Evolutionary conservation across 768 basidiomycete genomes (phyloP).

Genomic region (Lentinus brumalis): DNA sequence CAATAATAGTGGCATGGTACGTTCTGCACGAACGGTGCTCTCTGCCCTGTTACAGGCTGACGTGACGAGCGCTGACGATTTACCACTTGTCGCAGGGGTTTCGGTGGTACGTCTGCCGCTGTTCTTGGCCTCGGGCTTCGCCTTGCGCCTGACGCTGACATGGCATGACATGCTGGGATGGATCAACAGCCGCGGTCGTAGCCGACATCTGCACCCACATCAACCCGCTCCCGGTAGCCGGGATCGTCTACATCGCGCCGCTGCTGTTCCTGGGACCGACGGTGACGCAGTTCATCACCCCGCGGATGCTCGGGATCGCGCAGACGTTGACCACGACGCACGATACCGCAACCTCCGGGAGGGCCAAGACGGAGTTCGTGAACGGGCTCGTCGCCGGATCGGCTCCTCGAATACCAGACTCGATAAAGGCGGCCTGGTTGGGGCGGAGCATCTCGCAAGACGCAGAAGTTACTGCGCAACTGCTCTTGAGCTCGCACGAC

Average conservation of each 20-base stretch:
- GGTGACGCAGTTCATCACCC: slow-evolving; percentile 12
- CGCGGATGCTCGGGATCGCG: slow-evolving; percentile 10
- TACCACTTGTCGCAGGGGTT: slow-evolving; percentile 1
- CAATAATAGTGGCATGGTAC: slow-evolving; percentile 27
- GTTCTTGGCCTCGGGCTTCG: no score
- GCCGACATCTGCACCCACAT: slow-evolving; percentile 21
- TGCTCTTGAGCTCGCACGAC: slow-evolving; percentile 18
- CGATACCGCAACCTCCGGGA: slow-evolving; percentile 12
- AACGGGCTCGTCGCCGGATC: slow-evolving; percentile 15
- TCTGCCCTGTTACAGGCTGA: neutral
- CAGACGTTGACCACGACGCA: slow-evolving; percentile 8
- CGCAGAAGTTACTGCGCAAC: slow-evolving; percentile 3
- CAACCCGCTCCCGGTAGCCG: slow-evolving; percentile 14
- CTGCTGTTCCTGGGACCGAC: slow-evolving; percentile 19
- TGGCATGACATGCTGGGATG: neutral
- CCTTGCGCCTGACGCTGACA: no score
- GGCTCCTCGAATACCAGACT: slow-evolving; percentile 1
- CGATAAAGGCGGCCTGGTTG: slow-evolving; percentile 12
- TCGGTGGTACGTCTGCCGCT: slow-evolving; percentile 6
- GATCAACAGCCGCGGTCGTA: slow-evolving; percentile 18
- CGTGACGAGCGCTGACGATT: neutral
- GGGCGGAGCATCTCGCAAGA: slow-evolving; percentile 18
- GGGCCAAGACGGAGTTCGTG: slow-evolving; percentile 19
- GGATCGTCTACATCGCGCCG: slow-evolving; percentile 20
- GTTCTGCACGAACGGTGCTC: neutral